Base-by-base conservation (phyloP, 2,329 filamentous ascomycete genomes). In the Thermoascus crustaceus region DNA sequence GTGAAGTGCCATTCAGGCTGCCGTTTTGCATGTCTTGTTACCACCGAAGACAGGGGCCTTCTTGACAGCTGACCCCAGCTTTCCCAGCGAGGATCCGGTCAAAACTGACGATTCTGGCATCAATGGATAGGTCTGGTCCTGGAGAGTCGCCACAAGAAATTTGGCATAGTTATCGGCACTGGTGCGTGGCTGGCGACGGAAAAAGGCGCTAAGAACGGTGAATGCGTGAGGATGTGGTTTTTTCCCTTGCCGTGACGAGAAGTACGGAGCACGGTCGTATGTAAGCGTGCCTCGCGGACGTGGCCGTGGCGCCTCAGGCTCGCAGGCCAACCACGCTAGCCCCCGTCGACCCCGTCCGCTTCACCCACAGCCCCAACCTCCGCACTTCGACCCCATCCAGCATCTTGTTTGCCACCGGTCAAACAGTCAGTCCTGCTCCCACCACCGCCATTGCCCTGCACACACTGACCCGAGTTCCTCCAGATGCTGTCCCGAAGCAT, bases 1-100 rank as follows among this genome's bases (percentile, higher is more conserved):
- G 54, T 49, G 53, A 57, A 51, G 50, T 54, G 54, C 57, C 58
- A 48, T 61, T 61, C 38, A 50, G 49, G 46, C 47, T 63, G 50
- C 62, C 61, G 62, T 66, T 63, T 64, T 65, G 63, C 63, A 66
- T 66, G 49, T 63, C 63, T 66, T 56, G 52, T 54, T 53, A 53
- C 50, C 52, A 53, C 52, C 47, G 49, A 58, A 42, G 55, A 60
- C 57, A 61, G 60, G 60, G 61, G 61, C 57, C 55, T 46, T 59
- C 46, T 56, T 37, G 30, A 45, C 50, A 55, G 50, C 46, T 58
- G 57, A 64, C 62, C 62, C 62, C 62, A 60, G 60, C 55, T 64
- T 61, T 65, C 60, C 56, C 57, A 58, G 58, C 57, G 58, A 60
- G 52, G 51, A 57, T 55, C 49, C 48, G 42, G 53, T 58, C 35